Percentiles rank a stretch among this genome's conserved stretches.
These are phyloP conservation scores for Candida golubevii DNA, from an alignment of 805 yeast genomes.

Conservation along the genomic window DNA sequence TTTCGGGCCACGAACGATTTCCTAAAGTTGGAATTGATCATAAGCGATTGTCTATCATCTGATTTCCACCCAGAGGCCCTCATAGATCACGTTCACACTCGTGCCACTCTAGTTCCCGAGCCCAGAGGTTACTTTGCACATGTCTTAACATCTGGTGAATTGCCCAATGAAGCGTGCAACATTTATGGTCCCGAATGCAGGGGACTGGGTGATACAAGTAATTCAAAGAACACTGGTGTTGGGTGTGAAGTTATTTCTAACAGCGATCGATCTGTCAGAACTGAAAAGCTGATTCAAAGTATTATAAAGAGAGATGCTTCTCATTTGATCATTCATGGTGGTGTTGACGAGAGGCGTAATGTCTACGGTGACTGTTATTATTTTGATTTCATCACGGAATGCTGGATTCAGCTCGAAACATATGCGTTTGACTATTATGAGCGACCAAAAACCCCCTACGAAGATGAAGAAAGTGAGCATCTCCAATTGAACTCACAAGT, in stretches of 20 bases:
- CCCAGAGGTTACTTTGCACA: slow-evolving; percentile 40
- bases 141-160: slow-evolving; percentile 19
- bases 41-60: slow-evolving; percentile 15
- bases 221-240: background rate
- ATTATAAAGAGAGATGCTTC: background rate
- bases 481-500: slow-evolving; percentile 24
- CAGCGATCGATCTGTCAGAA: background rate
- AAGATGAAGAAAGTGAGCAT: slow-evolving; percentile 26
- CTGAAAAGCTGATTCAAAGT: slow-evolving; percentile 15
- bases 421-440: slow-evolving; percentile 35
- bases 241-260: background rate
- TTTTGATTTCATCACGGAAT: slow-evolving; percentile 29
- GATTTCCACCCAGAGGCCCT: slow-evolving; percentile 22
- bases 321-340: slow-evolving; percentile 38
- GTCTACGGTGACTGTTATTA: slow-evolving; percentile 32
- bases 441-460: slow-evolving; percentile 22
- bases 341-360: slow-evolving; percentile 27
- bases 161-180: slow-evolving; percentile 5
- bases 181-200: slow-evolving; percentile 3
- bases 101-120: slow-evolving; percentile 24
- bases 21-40: slow-evolving; percentile 31
- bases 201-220: background rate
- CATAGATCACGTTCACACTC: slow-evolving; percentile 11
- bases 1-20: slow-evolving; percentile 34
- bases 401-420: slow-evolving; percentile 33